These are phyloP conservation scores for Phialophora expanda DNA, from an alignment of 2,329 filamentous ascomycete species.

Conservation along the genomic window DNA sequence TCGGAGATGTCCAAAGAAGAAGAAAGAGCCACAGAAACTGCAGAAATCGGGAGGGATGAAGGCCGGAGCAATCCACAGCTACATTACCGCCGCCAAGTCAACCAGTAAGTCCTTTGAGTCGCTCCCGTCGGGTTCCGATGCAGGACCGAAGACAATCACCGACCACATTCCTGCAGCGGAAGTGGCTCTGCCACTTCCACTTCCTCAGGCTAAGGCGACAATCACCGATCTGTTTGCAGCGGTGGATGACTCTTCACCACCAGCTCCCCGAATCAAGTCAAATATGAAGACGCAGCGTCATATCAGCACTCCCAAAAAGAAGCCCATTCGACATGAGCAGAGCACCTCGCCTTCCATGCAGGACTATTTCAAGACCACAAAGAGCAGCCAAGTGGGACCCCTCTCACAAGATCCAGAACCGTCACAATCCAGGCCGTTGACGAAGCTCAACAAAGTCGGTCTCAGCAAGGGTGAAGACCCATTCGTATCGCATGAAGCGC, in stretches of 20 bases:
- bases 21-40: slow-evolving; percentile 11
- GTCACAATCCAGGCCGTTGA: background rate
- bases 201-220: slow-evolving; percentile 4
- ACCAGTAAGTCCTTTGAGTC: background rate
- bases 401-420: background rate
- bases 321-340: background rate
- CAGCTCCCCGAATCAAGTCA: slow-evolving; percentile 5
- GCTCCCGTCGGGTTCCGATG: slow-evolving; percentile 50
- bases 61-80: slow-evolving; percentile 24
- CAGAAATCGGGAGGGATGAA: slow-evolving; percentile 25
- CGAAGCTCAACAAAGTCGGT: background rate
- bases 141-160: background rate
- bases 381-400: slow-evolving; percentile 4
- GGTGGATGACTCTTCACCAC: background rate
- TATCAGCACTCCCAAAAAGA: slow-evolving; percentile 16
- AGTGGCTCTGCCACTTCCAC: background rate
- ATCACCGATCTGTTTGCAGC: background rate
- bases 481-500: slow-evolving; percentile 4
- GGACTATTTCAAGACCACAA: slow-evolving; percentile 30
- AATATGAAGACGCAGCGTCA: background rate
- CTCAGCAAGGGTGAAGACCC: background rate
- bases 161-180: background rate
- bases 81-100: slow-evolving; percentile 20
- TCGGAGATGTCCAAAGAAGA: slow-evolving; percentile 36
- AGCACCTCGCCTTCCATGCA: slow-evolving; percentile 18